These are phyloP conservation scores for Apiotrichum sp. DNA, from an alignment of 1,284 basidiomycete genomes.

Conservation along the genomic window DNA sequence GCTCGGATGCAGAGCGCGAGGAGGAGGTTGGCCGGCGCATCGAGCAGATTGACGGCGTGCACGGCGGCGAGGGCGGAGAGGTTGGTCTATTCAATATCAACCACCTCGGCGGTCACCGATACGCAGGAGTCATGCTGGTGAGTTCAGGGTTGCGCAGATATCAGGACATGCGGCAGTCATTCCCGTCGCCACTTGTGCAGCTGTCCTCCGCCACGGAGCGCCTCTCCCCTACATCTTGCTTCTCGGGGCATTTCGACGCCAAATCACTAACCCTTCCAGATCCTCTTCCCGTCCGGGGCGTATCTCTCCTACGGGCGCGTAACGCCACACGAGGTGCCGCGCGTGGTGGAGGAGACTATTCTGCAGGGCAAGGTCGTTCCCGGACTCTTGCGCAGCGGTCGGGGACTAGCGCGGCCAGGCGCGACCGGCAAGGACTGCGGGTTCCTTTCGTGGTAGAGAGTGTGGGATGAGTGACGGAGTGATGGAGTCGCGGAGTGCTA, in stretches of 20 bases:
- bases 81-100: constrained; percentile 78
- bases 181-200: no score
- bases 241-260: background rate
- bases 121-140: constrained; percentile 84
- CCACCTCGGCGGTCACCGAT: constrained; percentile 86
- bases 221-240: no score
- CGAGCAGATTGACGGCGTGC: constrained; percentile 46
- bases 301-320: constrained; percentile 92
- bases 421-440: constrained; percentile 16
- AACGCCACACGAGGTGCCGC: constrained; percentile 75
- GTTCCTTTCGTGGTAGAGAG: constrained; percentile 30
- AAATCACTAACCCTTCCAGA: constrained; percentile 53
- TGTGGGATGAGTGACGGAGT: no score
- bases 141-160: no score
- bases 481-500: no score
- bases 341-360: constrained; percentile 80
- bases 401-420: constrained; percentile 55
- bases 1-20: constrained; percentile 48
- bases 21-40: constrained; percentile 52
- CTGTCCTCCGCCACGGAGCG: no score
- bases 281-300: constrained; percentile 76
- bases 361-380: constrained; percentile 74
- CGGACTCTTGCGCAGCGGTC: constrained; percentile 71
- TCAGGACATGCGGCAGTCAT: no score
- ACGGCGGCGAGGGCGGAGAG: constrained; percentile 48